These are phyloP conservation scores for Nitzschia sp. DNA, from an alignment of 108 stramenopile genomes.

Conservation along the genomic window DNA sequence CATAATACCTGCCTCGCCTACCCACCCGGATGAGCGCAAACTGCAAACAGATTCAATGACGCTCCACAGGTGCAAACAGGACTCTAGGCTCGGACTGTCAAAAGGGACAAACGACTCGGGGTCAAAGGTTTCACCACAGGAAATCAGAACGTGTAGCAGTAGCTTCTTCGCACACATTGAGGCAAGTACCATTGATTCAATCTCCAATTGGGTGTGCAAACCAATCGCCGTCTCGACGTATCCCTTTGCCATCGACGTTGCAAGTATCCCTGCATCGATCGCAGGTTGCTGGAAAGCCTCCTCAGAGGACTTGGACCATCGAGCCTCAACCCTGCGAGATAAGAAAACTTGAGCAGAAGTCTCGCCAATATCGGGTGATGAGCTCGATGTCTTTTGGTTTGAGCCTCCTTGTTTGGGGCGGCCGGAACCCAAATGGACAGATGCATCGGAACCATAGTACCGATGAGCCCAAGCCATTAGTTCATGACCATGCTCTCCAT, in stretches of 20 bases:
- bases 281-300: not conserved
- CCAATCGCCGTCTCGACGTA: constrained; percentile 9
- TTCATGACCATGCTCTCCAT: constrained; percentile 88
- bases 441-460: constrained; percentile 88
- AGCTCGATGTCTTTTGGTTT: constrained; percentile 10
- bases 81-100: constrained; percentile 4
- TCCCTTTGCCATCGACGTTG: constrained; percentile 11
- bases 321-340: constrained; percentile 29
- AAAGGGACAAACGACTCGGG: constrained; percentile 33
- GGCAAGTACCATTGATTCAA: constrained; percentile 39
- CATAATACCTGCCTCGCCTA: constrained; percentile 89
- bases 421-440: constrained; percentile 77
- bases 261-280: not conserved
- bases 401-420: constrained; percentile 34
- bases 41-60: constrained; percentile 60
- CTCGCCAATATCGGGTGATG: constrained; percentile 8
- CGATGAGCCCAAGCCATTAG: constrained; percentile 87
- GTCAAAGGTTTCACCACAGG: constrained; percentile 53
- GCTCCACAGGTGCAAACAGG: constrained; percentile 44
- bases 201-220: constrained; percentile 18
- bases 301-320: constrained; percentile 5
- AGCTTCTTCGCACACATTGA: constrained; percentile 66
- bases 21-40: constrained; percentile 67
- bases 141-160: constrained; percentile 56
- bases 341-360: constrained; percentile 7